phyloP scores from a whole-genome alignment of 805 yeast genomes.

The Kluyveromyces lactis region DNA sequence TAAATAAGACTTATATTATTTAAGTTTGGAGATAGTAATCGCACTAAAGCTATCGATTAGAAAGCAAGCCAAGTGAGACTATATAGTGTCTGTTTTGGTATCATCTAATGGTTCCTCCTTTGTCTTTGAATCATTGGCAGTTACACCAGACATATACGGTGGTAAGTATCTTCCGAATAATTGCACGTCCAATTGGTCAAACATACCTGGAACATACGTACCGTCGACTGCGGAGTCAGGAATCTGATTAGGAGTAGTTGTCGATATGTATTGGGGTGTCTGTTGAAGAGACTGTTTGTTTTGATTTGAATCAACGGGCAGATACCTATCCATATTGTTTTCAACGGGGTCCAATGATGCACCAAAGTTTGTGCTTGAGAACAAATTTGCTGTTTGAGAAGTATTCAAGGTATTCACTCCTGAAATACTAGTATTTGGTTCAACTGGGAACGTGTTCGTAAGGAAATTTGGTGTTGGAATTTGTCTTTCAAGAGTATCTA shows the following conservation, averaged over 20 bases:
- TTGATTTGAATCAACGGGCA: slow-evolving; percentile 3
- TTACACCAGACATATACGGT: slow-evolving; percentile 56
- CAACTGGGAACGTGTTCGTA: neutral
- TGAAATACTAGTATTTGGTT: slow-evolving; percentile 11
- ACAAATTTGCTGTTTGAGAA: slow-evolving; percentile 12
- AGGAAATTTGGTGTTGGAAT: neutral
- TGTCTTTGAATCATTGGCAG: neutral
- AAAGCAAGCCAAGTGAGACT: too few relatives aligned
- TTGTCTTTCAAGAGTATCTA: neutral
- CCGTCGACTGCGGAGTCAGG: slow-evolving; percentile 3
- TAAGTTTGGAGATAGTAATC: too few relatives aligned
- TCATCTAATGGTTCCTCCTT: neutral
- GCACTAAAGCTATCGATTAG: neutral
- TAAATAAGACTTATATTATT: slow-evolving; percentile 19
- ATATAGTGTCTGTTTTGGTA: too few relatives aligned
- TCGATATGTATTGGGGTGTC: slow-evolving; percentile 11
- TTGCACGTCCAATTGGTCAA: slow-evolving; percentile 78
- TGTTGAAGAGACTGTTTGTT: slow-evolving; percentile 7
- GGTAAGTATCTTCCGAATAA: slow-evolving; percentile 78
- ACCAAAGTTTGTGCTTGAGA: slow-evolving; percentile 6
- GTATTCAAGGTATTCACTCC: slow-evolving; percentile 16
- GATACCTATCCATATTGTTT: slow-evolving; percentile 6
- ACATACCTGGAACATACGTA: slow-evolving; percentile 66
- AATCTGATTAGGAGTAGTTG: neutral
- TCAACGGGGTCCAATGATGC: slow-evolving; percentile 1